These are phyloP conservation scores for Tetrapisispora nanseiensis DNA, from an alignment of 805 yeast species.

Conservation along the genomic window DNA sequence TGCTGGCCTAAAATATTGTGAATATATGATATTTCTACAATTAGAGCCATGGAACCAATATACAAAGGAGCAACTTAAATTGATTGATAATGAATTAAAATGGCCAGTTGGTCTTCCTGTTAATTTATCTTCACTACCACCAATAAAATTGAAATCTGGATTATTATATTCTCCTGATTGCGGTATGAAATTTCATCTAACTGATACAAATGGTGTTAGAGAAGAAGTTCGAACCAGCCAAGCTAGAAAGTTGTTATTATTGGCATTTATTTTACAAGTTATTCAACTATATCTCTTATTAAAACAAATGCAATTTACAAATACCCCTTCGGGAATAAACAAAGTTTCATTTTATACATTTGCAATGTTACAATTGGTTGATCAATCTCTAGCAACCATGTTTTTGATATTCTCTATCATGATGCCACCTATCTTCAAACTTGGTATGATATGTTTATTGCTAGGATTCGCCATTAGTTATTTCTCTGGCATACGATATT, in stretches of 20 bases:
- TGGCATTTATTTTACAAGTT: conserved; percentile 38
- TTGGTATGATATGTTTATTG: conserved; percentile 61
- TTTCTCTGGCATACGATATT: conserved; percentile 65
- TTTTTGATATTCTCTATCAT: conserved; percentile 51
- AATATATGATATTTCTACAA: conserved; percentile 59
- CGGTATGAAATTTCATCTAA: conserved; percentile 43
- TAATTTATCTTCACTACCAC: conserved; percentile 41
- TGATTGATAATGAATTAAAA: conserved; percentile 61
- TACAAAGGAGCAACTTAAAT: conserved; percentile 38
- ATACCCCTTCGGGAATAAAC: conserved; percentile 73
- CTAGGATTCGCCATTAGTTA: conserved; percentile 59
- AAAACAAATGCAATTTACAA: conserved; percentile 59
- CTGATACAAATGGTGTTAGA: conserved; percentile 43
- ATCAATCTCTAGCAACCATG: conserved; percentile 57
- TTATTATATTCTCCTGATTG: conserved; percentile 84
- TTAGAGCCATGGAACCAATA: conserved; percentile 49
- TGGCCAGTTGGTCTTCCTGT: conserved; percentile 77
- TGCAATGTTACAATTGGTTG: conserved; percentile 53
- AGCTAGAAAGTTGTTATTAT: conserved; percentile 34
- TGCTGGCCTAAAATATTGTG: conserved; percentile 44
- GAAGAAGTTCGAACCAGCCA: conserved; percentile 35
- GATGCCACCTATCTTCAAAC: conserved; percentile 48
- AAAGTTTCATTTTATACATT: conserved; percentile 63
- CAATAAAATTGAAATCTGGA: conserved; percentile 43
- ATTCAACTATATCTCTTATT: conserved; percentile 49